phyloP scores from a whole-genome alignment of 352 stramenopile species.

The Pythium phragmiticola region DNA sequence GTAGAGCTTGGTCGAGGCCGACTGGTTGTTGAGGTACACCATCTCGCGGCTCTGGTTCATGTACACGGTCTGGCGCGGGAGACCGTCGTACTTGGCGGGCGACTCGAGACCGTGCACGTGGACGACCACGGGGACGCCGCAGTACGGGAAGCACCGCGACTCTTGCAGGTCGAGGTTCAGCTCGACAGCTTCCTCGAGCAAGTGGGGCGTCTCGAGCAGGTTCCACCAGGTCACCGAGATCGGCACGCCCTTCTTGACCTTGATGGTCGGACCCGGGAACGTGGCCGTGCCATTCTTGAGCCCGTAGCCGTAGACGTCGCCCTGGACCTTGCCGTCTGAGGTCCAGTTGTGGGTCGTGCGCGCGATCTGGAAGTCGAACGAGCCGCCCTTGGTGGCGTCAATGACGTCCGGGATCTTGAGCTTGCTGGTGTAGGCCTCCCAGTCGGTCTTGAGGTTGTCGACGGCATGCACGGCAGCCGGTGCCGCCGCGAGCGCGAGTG shows the following conservation, averaged over 20 bases:
- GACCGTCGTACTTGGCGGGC: conserved; percentile 56
- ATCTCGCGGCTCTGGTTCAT: conserved; percentile 61
- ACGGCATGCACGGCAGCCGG: conserved; percentile 14
- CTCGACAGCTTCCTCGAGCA: conserved; percentile 55
- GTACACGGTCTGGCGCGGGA: conserved; percentile 60
- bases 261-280: conserved; percentile 38
- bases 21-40: conserved; percentile 72
- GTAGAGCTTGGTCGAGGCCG: conserved; percentile 64
- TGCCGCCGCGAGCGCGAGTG: conserved; percentile 16
- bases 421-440: conserved; percentile 32
- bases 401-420: conserved; percentile 40
- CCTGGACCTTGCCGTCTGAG: conserved; percentile 26
- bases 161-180: conserved; percentile 37
- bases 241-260: conserved; percentile 32
- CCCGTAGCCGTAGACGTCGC: conserved; percentile 36
- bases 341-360: conserved; percentile 33
- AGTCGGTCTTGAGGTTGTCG: conserved; percentile 36
- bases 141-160: conserved; percentile 67
- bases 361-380: conserved; percentile 39
- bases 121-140: conserved; percentile 53
- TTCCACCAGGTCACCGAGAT: conserved; percentile 47
- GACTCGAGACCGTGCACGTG: conserved; percentile 73
- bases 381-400: conserved; percentile 36
- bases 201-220: conserved; percentile 39
- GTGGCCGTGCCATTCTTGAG: conserved; percentile 27